Evolutionary conservation across 208 protist genomes (phyloP), one percentile per base, ranked within the genome.

Genomic region (Trypanosoma mega): DNA sequence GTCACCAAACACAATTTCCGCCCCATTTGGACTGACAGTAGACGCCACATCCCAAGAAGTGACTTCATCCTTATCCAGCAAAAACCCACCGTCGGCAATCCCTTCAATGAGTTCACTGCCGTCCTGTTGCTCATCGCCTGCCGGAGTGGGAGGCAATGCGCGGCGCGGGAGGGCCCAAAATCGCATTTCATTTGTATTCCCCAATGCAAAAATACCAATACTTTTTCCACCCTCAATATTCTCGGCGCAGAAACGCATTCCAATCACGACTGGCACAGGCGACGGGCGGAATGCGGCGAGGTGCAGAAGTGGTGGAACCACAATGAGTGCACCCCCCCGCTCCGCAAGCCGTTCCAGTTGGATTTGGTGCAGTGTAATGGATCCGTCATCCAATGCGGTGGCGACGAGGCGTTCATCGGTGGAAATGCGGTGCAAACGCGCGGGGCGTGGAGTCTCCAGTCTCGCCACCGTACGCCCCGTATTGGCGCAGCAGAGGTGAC

Each of bases 1-100:
- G 52, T 89, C 85, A 21, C 85, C 85, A 55, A 92, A 57, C 14
- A 80, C 77, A 8, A 92, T 49, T 41, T 68, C 61, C 18, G 64
- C 58, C n/a, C 11, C 46, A 20, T 72, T 56, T 20, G 29, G 14
- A 43, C 51, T 9, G 16, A 50, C 0, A 4, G 23, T 63, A 16
- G 33, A 44, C 16, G 30, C 56, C 0, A 67, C 66, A 49, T 71
- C 63, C 63, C 74, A 73, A 27, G 63, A 44, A 2, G 69, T 52
- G 20, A 60, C 45, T 16, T 72, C 59, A 3, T 20, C 44, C n/a
- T 3, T 14, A 8, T 46, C 45, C 8, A 63, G 57, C 6, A 72
- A 37, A 37, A 67, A 73, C 31, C 73, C 65, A 23, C 65, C 72
- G 26, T 77, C 72, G 0, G 70, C 56, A 2, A 63, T 48, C 20